Conservation (phyloP, 2,329 filamentous ascomycete genomes). For the Chaetomium olivaceum region DNA sequence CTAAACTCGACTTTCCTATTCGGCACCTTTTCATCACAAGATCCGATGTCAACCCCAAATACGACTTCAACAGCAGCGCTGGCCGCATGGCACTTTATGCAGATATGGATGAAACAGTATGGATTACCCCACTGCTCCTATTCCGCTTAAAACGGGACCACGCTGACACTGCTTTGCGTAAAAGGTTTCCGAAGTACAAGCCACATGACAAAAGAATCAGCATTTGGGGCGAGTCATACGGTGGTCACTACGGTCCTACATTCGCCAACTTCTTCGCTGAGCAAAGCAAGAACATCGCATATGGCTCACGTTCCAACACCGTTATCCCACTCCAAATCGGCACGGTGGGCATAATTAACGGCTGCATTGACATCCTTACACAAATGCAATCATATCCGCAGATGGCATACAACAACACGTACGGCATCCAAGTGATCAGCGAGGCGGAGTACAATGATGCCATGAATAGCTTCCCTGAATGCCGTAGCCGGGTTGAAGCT, state of each 20-base stretch:
- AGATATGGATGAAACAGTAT: conserved; percentile 30
- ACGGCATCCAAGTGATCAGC: conserved; percentile 35
- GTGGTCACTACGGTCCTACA: conserved; percentile 60
- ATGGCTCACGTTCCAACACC: conserved; percentile 37
- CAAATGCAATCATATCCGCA: conserved; percentile 48
- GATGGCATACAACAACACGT: conserved; percentile 49
- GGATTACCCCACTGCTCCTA: not conserved
- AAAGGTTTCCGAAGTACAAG: conserved; percentile 59
- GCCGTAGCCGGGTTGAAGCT: conserved; percentile 18
- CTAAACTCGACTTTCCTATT: conserved; percentile 23
- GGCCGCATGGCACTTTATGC: conserved; percentile 31
- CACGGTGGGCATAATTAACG: conserved; percentile 58
- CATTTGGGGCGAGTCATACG: conserved; percentile 57
- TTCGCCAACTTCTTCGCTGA: conserved; percentile 57
- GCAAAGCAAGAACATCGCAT: conserved; percentile 49
- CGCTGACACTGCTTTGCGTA: not conserved
- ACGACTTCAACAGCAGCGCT: conserved; percentile 25
- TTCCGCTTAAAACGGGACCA: not conserved
- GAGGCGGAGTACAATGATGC: conserved; percentile 26
- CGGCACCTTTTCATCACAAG: conserved; percentile 26
- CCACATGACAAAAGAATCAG: conserved; percentile 53
- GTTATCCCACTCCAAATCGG: conserved; percentile 46
- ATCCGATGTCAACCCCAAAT: conserved; percentile 19
- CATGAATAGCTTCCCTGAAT: conserved; percentile 24
- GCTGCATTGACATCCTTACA: conserved; percentile 51